These are phyloP conservation scores for Paspalum notatum DNA, from an alignment of 176 grass and related monocot genomes.

Conservation along the genomic window DNA sequence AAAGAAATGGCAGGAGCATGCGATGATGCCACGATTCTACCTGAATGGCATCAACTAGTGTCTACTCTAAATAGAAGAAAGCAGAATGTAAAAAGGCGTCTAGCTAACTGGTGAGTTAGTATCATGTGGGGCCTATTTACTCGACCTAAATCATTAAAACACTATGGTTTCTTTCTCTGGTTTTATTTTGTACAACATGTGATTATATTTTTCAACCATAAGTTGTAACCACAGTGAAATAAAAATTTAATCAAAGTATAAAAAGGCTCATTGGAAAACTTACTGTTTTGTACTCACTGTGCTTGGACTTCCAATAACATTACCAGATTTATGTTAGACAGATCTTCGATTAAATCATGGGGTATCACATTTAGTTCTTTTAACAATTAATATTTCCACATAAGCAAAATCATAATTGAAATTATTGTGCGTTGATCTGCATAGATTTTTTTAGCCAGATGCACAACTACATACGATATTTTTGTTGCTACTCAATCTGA, in stretches of 20 bases:
- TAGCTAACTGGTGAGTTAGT: slow-evolving; percentile 64
- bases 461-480: not conserved
- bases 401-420: not conserved
- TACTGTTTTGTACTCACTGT: not conserved
- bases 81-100: slow-evolving; percentile 65
- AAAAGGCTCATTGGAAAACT: not conserved
- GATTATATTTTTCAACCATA: slow-evolving; percentile 6
- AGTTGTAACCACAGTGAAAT: slow-evolving; percentile 18
- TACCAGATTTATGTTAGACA: slow-evolving; percentile 11
- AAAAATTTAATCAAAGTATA: slow-evolving; percentile 30
- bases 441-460: slow-evolving; percentile 9
- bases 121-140: slow-evolving; percentile 17
- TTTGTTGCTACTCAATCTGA: slow-evolving; percentile 4
- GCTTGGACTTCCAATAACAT: slow-evolving; percentile 15
- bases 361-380: not conserved
- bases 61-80: slow-evolving; percentile 62
- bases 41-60: slow-evolving; percentile 71
- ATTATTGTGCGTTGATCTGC: slow-evolving; percentile 28
- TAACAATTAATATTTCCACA: slow-evolving; percentile 9
- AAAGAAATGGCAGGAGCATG: slow-evolving; percentile 23
- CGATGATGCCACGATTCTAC: slow-evolving; percentile 42
- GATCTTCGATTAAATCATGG: not conserved
- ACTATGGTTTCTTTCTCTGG: slow-evolving; percentile 17
- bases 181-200: not conserved
- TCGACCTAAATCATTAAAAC: slow-evolving; percentile 13